phyloP scores from a whole-genome alignment of 2,329 filamentous ascomycete genomes.

The Parascedosporium putredinis region DNA sequence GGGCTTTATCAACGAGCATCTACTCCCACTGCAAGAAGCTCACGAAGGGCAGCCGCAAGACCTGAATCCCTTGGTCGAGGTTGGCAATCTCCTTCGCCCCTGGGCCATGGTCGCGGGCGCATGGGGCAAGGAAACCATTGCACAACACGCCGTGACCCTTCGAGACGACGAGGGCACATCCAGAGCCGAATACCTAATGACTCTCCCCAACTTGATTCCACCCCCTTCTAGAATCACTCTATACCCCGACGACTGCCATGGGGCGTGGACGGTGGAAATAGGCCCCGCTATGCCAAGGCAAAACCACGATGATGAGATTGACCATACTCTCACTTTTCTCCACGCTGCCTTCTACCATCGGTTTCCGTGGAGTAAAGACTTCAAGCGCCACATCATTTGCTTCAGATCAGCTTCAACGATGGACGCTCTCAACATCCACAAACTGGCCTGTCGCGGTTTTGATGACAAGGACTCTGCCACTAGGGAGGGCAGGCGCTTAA shows the following conservation, averaged over 20 bases:
- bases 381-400: conserved; percentile 32
- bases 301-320: conserved; percentile 13
- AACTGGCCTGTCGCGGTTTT: conserved; percentile 18
- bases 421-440: too few relatives aligned
- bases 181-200: conserved; percentile 29
- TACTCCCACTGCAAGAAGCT: conserved; percentile 52
- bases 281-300: conserved; percentile 8
- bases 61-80: conserved; percentile 23
- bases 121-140: conserved; percentile 24
- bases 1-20: conserved; percentile 65
- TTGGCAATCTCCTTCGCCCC: conserved; percentile 31
- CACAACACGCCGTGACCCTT: conserved; percentile 10
- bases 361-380: conserved; percentile 22
- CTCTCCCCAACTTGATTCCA: conserved; percentile 32
- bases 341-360: conserved; percentile 31
- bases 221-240: conserved; percentile 25
- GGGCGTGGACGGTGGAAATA: conserved; percentile 27
- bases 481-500: conserved; percentile 19
- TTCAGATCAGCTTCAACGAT: conserved; percentile 23
- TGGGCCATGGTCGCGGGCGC: conserved; percentile 33
- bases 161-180: conserved; percentile 20
- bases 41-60: conserved; percentile 27
- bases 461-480: conserved; percentile 17
- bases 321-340: conserved; percentile 30
- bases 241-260: conserved; percentile 25